These are phyloP conservation scores for Fonsecaea erecta DNA, from an alignment of 2,329 filamentous ascomycete species.

Conservation along the genomic window DNA sequence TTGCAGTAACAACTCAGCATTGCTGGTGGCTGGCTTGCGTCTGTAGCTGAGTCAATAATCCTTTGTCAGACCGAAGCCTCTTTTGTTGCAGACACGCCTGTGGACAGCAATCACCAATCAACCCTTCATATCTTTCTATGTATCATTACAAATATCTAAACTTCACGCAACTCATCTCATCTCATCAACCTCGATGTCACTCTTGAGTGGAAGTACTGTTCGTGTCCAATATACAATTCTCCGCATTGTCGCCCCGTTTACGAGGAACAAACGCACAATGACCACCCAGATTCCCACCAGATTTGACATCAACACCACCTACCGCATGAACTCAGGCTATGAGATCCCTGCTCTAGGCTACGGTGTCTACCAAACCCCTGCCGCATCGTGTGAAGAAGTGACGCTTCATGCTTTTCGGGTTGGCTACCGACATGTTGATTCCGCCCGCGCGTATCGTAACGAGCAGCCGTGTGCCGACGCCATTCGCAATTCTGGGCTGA, in stretches of 20 bases:
- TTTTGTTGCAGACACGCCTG: not conserved
- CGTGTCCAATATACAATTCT: not conserved
- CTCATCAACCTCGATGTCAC: not conserved
- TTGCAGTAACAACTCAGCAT: not conserved
- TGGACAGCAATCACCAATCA: not conserved
- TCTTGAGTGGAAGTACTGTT: not conserved
- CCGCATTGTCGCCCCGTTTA: not conserved
- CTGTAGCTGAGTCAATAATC: not conserved
- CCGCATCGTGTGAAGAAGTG: conserved; percentile 62
- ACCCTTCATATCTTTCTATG: not conserved
- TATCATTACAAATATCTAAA: not conserved
- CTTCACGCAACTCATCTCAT: not conserved
- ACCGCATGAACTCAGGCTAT: conserved; percentile 47
- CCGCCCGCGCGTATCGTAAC: conserved; percentile 62
- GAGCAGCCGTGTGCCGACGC: conserved; percentile 60
- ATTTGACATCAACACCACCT: conserved; percentile 41
- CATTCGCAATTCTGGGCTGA: conserved; percentile 57
- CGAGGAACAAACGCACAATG: conserved; percentile 23
- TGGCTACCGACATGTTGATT: conserved; percentile 66
- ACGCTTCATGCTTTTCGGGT: conserved; percentile 60
- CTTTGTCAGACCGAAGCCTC: not conserved
- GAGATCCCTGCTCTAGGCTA: conserved; percentile 49
- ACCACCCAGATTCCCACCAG: conserved; percentile 23
- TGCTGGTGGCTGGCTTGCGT: too few species aligned
- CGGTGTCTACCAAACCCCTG: conserved; percentile 55